These are phyloP conservation scores for Rhizopogon rudus DNA, from an alignment of 768 basidiomycete genomes.

Conservation along the genomic window DNA sequence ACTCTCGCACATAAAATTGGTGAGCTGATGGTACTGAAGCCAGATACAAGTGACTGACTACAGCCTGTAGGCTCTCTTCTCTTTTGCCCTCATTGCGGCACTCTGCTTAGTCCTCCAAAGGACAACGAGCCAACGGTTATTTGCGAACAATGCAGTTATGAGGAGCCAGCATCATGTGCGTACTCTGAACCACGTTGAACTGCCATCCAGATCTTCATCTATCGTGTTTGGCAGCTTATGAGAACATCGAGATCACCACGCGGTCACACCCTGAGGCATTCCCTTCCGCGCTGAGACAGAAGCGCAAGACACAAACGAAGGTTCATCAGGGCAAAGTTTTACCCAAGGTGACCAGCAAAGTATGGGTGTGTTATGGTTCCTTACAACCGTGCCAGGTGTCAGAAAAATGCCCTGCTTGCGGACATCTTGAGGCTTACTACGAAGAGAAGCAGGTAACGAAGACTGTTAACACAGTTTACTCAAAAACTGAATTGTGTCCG, in stretches of 20 bases:
- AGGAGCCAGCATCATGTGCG: constrained; percentile 87
- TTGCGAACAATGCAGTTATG: constrained; percentile 86
- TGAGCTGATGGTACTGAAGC: constrained; percentile 14
- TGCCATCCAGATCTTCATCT: background rate
- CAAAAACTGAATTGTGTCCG: background rate
- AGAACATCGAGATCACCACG: constrained; percentile 85
- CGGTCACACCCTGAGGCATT: constrained; percentile 93
- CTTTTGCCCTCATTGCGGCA: constrained; percentile 93
- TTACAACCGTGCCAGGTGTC: constrained; percentile 50
- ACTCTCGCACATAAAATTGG: constrained; percentile 45
- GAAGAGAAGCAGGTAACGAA: constrained; percentile 77
- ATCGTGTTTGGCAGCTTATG: constrained; percentile 60
- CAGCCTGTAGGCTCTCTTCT: constrained; percentile 69
- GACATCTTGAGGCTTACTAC: constrained; percentile 80
- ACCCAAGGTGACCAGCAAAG: constrained; percentile 54
- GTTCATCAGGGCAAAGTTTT: constrained; percentile 65
- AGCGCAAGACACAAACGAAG: constrained; percentile 86
- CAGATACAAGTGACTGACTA: background rate
- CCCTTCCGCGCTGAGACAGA: constrained; percentile 82
- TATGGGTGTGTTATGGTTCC: background rate
- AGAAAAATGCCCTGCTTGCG: constrained; percentile 87
- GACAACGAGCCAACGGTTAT: constrained; percentile 68
- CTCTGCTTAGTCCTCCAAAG: constrained; percentile 76
- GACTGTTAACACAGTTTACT: background rate
- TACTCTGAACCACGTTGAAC: constrained; percentile 11